Conservation (phyloP, 139 green algal genomes). For the Tetraselmis striata region DNA sequence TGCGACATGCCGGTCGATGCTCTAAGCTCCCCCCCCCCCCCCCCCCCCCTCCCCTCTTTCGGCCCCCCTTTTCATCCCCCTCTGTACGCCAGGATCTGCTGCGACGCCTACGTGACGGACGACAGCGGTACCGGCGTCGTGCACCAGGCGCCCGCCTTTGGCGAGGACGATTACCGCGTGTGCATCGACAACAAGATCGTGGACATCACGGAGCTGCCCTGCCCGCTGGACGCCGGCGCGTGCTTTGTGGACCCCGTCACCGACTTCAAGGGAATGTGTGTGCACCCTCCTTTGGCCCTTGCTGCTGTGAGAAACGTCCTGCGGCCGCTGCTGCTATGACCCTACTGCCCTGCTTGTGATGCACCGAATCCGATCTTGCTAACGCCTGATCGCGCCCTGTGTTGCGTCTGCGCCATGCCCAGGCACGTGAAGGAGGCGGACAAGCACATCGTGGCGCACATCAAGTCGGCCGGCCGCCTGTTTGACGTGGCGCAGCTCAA, state of each 20-base stretch:
- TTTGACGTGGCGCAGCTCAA: conserved; percentile 48
- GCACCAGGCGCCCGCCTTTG: conserved; percentile 92
- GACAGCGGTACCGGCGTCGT: conserved; percentile 94
- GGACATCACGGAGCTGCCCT: conserved; percentile 73
- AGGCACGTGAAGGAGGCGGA: conserved; percentile 89
- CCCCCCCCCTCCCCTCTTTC: too few species aligned
- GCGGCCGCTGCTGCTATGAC: too few species aligned
- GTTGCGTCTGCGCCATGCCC: conserved; percentile 3
- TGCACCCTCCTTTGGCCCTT: background rate
- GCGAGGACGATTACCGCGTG: conserved; percentile 96
- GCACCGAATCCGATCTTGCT: background rate
- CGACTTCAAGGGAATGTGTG: conserved; percentile 71
- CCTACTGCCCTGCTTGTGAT: too few species aligned
- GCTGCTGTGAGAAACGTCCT: too few species aligned
- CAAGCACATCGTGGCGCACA: conserved; percentile 82
- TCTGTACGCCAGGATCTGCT: too few species aligned
- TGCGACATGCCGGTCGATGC: too few species aligned
- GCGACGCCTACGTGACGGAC: conserved; percentile 89
- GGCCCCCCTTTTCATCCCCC: too few species aligned
- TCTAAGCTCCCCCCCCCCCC: too few species aligned
- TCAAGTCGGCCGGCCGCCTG: conserved; percentile 76
- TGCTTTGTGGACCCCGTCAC: conserved; percentile 75
- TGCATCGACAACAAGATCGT: conserved; percentile 77
- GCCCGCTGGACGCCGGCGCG: conserved; percentile 83
- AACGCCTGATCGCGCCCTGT: background rate